Conservation (phyloP, 2,329 filamentous ascomycete species). For the Penicillium sp. region DNA sequence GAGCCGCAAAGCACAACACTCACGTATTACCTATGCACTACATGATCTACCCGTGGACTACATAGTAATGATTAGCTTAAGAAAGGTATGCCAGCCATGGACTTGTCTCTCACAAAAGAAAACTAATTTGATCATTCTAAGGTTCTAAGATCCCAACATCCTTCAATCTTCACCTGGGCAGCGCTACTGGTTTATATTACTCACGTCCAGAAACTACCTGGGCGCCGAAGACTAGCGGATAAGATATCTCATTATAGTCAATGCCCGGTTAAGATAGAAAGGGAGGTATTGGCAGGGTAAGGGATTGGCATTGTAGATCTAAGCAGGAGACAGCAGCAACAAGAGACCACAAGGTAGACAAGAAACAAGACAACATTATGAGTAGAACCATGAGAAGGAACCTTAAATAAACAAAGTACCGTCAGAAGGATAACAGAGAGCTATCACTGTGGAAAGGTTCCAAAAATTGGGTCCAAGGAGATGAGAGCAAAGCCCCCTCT, state of each 20-base stretch:
- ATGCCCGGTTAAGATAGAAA: background rate
- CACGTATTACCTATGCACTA: background rate
- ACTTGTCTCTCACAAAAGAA: too few relatives aligned
- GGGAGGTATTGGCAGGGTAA: background rate
- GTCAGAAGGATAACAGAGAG: background rate
- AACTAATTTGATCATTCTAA: too few relatives aligned
- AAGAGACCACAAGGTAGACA: background rate
- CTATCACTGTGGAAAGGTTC: background rate
- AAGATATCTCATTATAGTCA: too few relatives aligned
- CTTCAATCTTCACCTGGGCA: too few relatives aligned
- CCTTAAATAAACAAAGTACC: background rate
- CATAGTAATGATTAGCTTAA: too few relatives aligned
- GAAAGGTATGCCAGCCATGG: too few relatives aligned
- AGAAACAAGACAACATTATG: background rate
- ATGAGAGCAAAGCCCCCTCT: background rate
- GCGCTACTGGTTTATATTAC: too few relatives aligned
- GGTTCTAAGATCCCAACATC: too few relatives aligned
- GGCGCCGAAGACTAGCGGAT: too few relatives aligned
- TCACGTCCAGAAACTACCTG: too few relatives aligned
- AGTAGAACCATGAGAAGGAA: background rate
- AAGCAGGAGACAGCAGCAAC: background rate
- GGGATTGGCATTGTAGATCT: background rate
- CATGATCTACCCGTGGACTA: background rate
- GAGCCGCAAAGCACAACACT: background rate
- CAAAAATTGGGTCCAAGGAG: background rate